phyloP scores from a whole-genome alignment of 768 basidiomycete genomes.

The Suillus ampliporus region DNA sequence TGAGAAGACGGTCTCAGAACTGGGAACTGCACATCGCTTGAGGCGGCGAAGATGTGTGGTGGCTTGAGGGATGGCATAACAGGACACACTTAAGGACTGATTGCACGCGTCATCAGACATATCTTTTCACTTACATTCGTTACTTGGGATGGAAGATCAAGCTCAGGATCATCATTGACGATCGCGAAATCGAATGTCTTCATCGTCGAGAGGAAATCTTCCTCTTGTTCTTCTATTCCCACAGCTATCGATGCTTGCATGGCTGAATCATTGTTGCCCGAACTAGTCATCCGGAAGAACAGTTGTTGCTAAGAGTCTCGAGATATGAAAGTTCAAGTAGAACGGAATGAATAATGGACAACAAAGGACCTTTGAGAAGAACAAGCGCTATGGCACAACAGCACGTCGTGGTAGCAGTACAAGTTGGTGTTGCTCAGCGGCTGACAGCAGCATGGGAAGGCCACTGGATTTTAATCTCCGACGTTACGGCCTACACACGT shows the following conservation, averaged over 20 bases:
- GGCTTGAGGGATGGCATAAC: slow-evolving; percentile 30
- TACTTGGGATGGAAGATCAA: slow-evolving; percentile 30
- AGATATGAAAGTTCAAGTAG: slow-evolving; percentile 1
- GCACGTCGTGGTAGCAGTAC: slow-evolving; percentile 34
- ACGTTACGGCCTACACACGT: neutral
- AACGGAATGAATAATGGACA: neutral
- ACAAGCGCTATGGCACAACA: slow-evolving; percentile 5
- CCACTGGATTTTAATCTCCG: slow-evolving; percentile 23
- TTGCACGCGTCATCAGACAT: slow-evolving; percentile 32
- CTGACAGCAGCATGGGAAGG: slow-evolving; percentile 26
- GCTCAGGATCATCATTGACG: slow-evolving; percentile 20
- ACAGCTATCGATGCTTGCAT: slow-evolving; percentile 10
- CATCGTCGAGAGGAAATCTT: slow-evolving; percentile 3
- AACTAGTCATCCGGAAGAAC: slow-evolving; percentile 23
- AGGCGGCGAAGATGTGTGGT: slow-evolving; percentile 16
- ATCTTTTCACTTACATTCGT: slow-evolving; percentile 44
- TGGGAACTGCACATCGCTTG: slow-evolving; percentile 18
- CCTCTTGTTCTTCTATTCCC: slow-evolving; percentile 11
- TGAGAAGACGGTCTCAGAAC: slow-evolving; percentile 19
- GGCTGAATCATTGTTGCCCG: slow-evolving; percentile 16
- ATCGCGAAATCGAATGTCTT: slow-evolving; percentile 4
- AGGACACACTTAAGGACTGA: slow-evolving; percentile 39
- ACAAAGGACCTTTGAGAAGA: slow-evolving; percentile 4
- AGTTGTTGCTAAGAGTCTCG: slow-evolving; percentile 7
- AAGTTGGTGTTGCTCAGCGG: slow-evolving; percentile 23